Base-by-base conservation (phyloP, 139 green algal genomes). In the Pleodorina starrii region DNA sequence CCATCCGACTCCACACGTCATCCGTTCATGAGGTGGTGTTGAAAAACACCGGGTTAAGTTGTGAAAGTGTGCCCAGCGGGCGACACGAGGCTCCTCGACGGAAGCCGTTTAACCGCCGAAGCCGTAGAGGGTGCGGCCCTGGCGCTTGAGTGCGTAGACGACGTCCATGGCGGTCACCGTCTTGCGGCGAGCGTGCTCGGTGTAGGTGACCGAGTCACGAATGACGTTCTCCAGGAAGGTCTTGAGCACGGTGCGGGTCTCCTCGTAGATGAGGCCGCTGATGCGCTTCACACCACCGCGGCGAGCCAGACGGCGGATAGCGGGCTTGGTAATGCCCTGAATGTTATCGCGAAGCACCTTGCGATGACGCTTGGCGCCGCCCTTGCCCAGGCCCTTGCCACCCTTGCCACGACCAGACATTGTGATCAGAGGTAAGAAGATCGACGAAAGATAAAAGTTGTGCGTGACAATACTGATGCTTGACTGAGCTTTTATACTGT, bases 181-280 rank as follows among this genome's bases (percentile, higher is more conserved):
- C 97, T 99, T 99, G 89, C 97, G 94, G 78, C 97, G 93, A 46
- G 97, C 97, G 95, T 99, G 97, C 96, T 99, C 97, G 69, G 97
- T 99, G 96, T 99, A 99, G 91, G 97, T 99, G 44, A 99, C 97
- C 35, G 97, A 96, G 89, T 99, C 97, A 74, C 97, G 94, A 90
- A 98, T 96, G 43, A 98, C 96, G 91, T 97, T 98, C 94, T 98
- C 96, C 59, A 98, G 95, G 94, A 98, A 98, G 72, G 97, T 95
- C 95, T 98, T 98, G 73, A 98, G 95, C 54, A 98, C 96, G 50
- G 95, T 95, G 88, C 96, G 94, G 46, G 96, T 98, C 94, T 99
- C 96, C 91, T 98, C 96, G 89, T 98, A 98, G 94, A 98, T 98
- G 51, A 99, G 95, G 89, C 96, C 96, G 88, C 90, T 96, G 92